Evolutionary conservation across 2,329 filamentous ascomycete genomes (phyloP).

Genomic region (Beauveria medogensis): DNA sequence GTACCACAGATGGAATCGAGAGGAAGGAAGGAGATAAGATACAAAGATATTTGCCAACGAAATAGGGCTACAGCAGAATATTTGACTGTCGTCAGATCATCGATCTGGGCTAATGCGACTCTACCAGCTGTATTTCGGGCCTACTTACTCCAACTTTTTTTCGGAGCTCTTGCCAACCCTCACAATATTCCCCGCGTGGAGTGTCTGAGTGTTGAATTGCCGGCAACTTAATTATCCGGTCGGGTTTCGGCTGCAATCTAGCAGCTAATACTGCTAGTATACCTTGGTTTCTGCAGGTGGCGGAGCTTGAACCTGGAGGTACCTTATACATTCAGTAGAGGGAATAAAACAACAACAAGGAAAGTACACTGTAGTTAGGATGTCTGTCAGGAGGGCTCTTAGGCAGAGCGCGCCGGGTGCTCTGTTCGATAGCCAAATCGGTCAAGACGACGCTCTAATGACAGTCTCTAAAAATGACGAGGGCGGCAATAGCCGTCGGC

Average conservation of each 20-base stretch:
- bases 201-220: background rate
- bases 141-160: background rate
- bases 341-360: too few relatives aligned
- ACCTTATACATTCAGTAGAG: too few relatives aligned
- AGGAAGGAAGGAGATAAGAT: background rate
- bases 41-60: background rate
- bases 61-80: background rate
- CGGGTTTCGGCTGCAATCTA: background rate
- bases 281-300: background rate
- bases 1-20: background rate
- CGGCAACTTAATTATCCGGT: background rate
- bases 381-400: background rate
- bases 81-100: constrained; percentile 5
- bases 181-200: background rate
- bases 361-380: background rate
- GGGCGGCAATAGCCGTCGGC: background rate
- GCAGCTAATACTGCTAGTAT: too few relatives aligned
- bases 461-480: too few relatives aligned
- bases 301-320: background rate
- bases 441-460: too few relatives aligned
- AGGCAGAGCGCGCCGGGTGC: too few relatives aligned
- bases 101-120: constrained; percentile 1
- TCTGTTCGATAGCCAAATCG: too few relatives aligned
- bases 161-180: background rate
- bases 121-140: background rate